Percentiles rank a stretch among this genome's conserved stretches.
Evolutionary conservation across 2,329 filamentous ascomycete species (phyloP).

Genomic region (Colletotrichum phormii): DNA sequence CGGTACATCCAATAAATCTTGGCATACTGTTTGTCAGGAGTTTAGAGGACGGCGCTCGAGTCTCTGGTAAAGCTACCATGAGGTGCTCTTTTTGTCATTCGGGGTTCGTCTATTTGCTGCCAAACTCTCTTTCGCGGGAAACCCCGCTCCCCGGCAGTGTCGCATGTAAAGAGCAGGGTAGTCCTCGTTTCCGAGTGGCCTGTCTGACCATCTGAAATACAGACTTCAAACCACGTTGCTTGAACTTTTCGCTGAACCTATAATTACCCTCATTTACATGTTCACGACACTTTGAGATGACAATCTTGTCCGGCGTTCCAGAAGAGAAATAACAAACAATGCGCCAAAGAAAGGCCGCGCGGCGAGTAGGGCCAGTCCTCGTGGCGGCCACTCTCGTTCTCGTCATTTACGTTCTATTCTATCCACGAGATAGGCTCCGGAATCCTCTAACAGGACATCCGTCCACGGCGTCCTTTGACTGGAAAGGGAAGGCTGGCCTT

Average conservation of each 20-base stretch:
- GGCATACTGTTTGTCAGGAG: conserved; percentile 8
- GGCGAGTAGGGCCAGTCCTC: conserved; percentile 17
- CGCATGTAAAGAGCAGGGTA: conserved; percentile 18
- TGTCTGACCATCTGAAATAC: background rate
- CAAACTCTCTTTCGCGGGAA: background rate
- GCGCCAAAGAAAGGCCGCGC: conserved; percentile 10
- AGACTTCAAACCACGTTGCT: background rate
- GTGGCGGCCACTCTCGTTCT: background rate
- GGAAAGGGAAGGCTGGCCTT: background rate
- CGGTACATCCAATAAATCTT: conserved; percentile 7
- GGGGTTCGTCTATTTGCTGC: background rate
- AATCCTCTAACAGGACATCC: background rate
- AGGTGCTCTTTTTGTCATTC: background rate
- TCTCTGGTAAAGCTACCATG: background rate
- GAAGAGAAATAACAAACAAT: background rate
- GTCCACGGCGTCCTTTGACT: background rate
- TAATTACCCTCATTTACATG: background rate
- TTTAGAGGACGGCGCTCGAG: background rate
- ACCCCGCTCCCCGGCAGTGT: conserved; percentile 5
- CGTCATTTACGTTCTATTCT: conserved; percentile 5
- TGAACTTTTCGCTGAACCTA: background rate
- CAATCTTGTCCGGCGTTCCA: background rate
- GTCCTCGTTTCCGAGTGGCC: background rate
- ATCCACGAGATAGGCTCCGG: background rate
- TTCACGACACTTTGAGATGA: background rate